Evolutionary conservation across 2,329 filamentous ascomycete species (phyloP), one percentile per base, ranked within the genome.

Genomic region (Cladorrhinum sp.): DNA sequence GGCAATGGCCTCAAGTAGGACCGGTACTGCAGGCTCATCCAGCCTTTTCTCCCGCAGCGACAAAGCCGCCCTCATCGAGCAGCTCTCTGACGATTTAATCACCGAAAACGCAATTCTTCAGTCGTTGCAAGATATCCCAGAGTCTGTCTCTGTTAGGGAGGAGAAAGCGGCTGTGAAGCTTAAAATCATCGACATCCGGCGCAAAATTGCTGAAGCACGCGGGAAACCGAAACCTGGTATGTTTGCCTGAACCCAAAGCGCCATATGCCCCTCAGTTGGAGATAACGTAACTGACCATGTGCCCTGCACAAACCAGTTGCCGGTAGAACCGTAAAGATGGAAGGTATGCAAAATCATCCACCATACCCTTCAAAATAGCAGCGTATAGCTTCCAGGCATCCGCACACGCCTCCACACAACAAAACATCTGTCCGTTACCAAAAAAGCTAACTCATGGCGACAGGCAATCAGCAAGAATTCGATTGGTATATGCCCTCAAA

Each of bases 21-120:
- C 52, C 50, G 25, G 24, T 27, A 10, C 45, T 20, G 32, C 62
- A 54, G 57, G 54, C 27, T 60, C 38, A 50, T 25, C 41, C 12
- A 53, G 36, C 32, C 10, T 49, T 52, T 18, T 45, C 32, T 22
- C 56, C 9, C 8, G 32, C 41, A 29, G 23, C 52, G 49, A 49
- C 24, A 12, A 36, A 23, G 2, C 32, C n/a, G n/a, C 54, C 23
- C 10, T 18, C 22, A 24, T 59, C 71, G 51, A 62, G 10, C 69
- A 67, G 18, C 65, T 80, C 20, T 64, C 64, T 18, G 76, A 79
- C 52, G 78, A 81, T 58, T 68, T 82, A 62, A 70, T 66, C 29
- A 71, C 80, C 20, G 75, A 80, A 61, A 70, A 70, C 51, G 76
- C 77, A 54, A 72, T 82, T 20, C 70, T 82, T 2, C 64, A 67